phyloP scores from a whole-genome alignment of 257 asterid species.

The Gentiana dahurica region DNA sequence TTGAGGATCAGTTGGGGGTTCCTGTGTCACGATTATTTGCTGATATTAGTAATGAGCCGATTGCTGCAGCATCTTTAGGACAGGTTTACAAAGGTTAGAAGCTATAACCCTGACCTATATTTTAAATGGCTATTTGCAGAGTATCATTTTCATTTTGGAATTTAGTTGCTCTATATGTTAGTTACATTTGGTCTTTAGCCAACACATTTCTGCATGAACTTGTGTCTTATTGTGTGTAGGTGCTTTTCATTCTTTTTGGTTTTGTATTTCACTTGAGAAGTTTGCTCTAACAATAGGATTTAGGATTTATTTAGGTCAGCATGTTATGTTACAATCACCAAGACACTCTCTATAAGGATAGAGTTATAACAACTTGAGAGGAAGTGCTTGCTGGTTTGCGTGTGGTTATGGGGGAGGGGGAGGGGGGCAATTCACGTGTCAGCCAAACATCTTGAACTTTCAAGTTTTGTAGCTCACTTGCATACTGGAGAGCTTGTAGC shows the following conservation, averaged over 20 bases:
- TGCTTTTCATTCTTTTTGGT: no score
- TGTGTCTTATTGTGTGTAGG: no score
- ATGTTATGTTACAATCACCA: no score
- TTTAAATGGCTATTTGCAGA: not conserved
- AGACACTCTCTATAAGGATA: no score
- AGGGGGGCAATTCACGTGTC: constrained; percentile 1
- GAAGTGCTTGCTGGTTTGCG: no score
- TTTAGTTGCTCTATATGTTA: not conserved
- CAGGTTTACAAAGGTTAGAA: constrained; percentile 92
- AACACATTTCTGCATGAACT: not conserved
- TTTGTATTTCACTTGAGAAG: no score
- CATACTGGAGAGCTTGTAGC: constrained; percentile 99
- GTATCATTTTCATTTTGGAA: not conserved
- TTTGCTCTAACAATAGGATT: no score
- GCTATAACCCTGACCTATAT: constrained; percentile 2
- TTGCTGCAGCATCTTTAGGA: constrained; percentile 97
- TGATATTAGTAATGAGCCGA: constrained; percentile 80
- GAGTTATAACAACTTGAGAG: no score
- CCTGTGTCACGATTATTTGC: constrained; percentile 73
- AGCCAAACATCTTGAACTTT: constrained; percentile 20
- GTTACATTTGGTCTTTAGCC: not conserved
- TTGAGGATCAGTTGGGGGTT: constrained; percentile 81
- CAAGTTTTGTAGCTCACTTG: constrained; percentile 97
- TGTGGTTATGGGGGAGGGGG: no score
- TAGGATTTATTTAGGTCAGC: no score